Evolutionary conservation across 202 grass and related monocot species (phyloP), one percentile per base, ranked within the genome.

Genomic region (Dendrocalamus latiflorus): DNA sequence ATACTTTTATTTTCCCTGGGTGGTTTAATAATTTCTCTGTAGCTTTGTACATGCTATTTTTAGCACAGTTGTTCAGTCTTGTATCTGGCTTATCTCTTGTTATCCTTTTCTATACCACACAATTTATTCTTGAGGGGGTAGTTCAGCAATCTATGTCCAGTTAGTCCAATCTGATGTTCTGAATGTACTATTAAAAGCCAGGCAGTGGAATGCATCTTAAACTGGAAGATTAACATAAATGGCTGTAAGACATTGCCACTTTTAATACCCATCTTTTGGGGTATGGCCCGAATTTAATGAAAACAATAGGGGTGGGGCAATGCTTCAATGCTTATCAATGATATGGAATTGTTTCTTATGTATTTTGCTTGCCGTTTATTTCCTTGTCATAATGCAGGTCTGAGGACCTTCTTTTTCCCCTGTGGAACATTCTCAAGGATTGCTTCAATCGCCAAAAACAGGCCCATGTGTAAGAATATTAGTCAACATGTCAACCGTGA

Each of bases 371-470:
- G 66, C 38, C 14, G 3, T 84, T 34, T 67, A 48, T 81, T 45
- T 62, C 11, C 70, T 42, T 43, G 28, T 74, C 22, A 30, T 69
- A 62, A 83, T 20, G 26, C 82, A 99, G 96, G 96, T 90, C 37
- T 99, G 20, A 91, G 80, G 76, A 99, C 96, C 26, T 91, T 99
- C 69, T 92, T 96, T 76, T 99, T 88, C 82, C 96, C 96, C 33
- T 99, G 93, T 34, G 96, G 91, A 82, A 99, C 96, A 37, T 94
- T 99, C 74, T 90, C 96, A 45, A 91, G 87, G 81, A 92, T 99
- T 75, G 88, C 96, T 71, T 90, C 91, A 70, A 76, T 96, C 3
- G 87, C 91, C 36, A 96, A 99, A 67, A 90, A 94, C 80, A 95
- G 81, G 83, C 87, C 89, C 53, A 87, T 96, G 62, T 92, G 96